Base-by-base conservation (phyloP, 306 rosid species). In the Quercus dentata region DNA sequence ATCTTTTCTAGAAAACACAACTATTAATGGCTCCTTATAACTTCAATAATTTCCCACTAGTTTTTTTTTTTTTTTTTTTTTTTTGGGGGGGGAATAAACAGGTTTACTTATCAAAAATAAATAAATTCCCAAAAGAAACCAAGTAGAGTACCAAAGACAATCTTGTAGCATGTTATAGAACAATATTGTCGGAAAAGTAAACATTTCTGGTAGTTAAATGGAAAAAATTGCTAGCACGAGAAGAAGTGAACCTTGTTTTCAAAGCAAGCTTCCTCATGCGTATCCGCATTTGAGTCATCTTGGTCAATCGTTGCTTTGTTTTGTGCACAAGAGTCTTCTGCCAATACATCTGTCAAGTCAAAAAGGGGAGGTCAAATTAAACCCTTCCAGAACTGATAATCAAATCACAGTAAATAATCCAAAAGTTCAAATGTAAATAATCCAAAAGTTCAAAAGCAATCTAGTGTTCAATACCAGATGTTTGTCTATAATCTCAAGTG, bases 261-360 rank as follows among this genome's bases (percentile, higher is more conserved):
- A 92, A 73, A 75, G 90, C 90, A 90, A 95, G 96, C 85, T 90
- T 92, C 86, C 97, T 92, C 97, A 93, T 91, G 7, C 97, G 97
- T 80, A 95, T 95, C 80, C 97, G 85, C 97, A 91, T 89, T 74
- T 95, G 98, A 76, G 98, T 95, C 99, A 95, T 92, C 85, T 95
- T 95, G 44, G 97, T 92, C 81, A 92, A 80, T 30, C 99, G 91
- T 79, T 95, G 98, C 81, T 95, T 95, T 74, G 86, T 82, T 88
- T 95, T 93, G 90, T 95, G 98, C 70, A 91, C 85, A 78, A 95
- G 98, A 76, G 93, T 78, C 90, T 95, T 92, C 44, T 96, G 98
- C 98, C 97, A 95, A 82, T 90, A 93, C 93, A 93, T 83, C 99
- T 95, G 83, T 52, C 59, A 73, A 80, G 27, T 55, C 57, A 81